These are phyloP conservation scores for Aquanectria penicillioides DNA, from an alignment of 2,329 filamentous ascomycete species.

Conservation along the genomic window DNA sequence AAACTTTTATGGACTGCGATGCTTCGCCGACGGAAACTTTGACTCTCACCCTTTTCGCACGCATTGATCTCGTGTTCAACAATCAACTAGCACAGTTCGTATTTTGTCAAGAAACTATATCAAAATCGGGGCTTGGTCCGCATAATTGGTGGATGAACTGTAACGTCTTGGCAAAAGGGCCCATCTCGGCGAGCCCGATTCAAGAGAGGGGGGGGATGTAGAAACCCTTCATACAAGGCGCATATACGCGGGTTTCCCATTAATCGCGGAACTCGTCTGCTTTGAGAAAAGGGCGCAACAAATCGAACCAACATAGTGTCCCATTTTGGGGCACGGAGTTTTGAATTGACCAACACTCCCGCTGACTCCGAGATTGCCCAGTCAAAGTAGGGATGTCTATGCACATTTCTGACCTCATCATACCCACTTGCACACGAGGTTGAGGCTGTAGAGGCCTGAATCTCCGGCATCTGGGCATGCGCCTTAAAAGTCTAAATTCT, in stretches of 20 bases:
- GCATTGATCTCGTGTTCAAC: no score
- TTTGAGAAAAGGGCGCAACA: not conserved
- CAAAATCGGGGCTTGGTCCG: no score
- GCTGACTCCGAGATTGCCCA: not conserved
- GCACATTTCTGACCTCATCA: no score
- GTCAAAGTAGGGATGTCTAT: not conserved
- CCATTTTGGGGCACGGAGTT: not conserved
- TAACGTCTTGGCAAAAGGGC: not conserved
- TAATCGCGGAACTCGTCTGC: not conserved
- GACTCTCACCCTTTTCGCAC: no score
- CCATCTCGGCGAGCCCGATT: not conserved
- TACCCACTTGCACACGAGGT: not conserved
- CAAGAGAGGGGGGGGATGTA: not conserved
- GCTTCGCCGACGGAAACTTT: no score
- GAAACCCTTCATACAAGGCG: not conserved
- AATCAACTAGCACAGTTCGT: no score
- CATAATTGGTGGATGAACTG: slow-evolving; percentile 8
- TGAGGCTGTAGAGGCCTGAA: slow-evolving; percentile 1
- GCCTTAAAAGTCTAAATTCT: not conserved
- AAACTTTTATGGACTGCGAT: no score
- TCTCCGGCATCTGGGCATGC: not conserved
- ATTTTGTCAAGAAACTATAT: no score
- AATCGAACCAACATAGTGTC: not conserved
- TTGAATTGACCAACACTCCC: not conserved
- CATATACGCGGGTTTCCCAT: not conserved